Evolutionary conservation across 2,329 filamentous ascomycete genomes (phyloP), one percentile per base, ranked within the genome.

Genomic region (Alternaria brassicicola): DNA sequence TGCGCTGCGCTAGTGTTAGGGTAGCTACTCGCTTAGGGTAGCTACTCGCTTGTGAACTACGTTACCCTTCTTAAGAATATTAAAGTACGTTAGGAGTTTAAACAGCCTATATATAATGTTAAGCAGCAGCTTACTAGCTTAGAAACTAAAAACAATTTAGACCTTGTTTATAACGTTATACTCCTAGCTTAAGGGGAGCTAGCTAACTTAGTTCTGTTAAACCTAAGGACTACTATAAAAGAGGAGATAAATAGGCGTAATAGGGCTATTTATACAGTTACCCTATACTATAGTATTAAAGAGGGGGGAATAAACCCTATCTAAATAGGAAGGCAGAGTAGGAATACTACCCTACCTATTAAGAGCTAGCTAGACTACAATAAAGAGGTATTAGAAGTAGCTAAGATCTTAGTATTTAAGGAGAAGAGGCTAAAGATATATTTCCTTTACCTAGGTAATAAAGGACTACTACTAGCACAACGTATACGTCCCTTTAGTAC

Each of bases 51-150:
- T n/a, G n/a, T n/a, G n/a, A n/a, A n/a, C n/a, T n/a, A n/a, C n/a
- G n/a, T n/a, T n/a, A 19, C 52, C 43, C 43, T 55, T 48, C n/a
- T 55, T 26, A 41, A 48, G 6, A 15, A 28, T 3, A 15, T 55
- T 15, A 55, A 55, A n/a, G 19, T 42, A 55, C 15, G 12, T 28
- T 61, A 17, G 51, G 55, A 61, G 50, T 58, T 46, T 54, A 31
- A 61, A 49, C 42, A 61, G 55, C 55, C 31, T 26, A 41, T 62
- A 41, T 52, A 50, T 56, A 42, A 67, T 63, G 49, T 68, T 13
- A 42, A 68, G 56, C 42, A 41, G 55, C 59, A 67, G 56, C 64
- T 68, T 61, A 43, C 61, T 57, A 31, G 63, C 17, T 55, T 55
- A 55, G 52, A 48, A 28, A 21, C 43, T 42, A 58, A 55, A 19